Conservation (phyloP, 164 flowering plant genomes). For the Santalum album region DNA sequence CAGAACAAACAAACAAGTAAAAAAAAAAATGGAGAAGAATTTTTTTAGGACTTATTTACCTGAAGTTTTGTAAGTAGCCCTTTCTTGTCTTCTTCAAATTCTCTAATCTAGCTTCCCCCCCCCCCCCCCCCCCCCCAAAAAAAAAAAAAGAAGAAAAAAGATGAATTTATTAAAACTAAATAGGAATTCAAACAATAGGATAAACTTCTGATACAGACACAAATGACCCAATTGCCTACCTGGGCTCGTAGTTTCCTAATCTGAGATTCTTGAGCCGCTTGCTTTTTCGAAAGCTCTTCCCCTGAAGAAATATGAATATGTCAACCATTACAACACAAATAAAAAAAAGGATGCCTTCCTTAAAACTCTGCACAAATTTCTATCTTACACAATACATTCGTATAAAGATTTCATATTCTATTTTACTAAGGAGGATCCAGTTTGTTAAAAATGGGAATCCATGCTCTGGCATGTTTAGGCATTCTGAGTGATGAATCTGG, state of each 20-base stretch:
- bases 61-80: slow-evolving; percentile 79
- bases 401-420: no score
- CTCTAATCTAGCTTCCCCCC: slow-evolving; percentile 75
- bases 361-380: no score
- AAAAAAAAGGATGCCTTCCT: no score
- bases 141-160: background rate
- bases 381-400: no score
- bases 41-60: slow-evolving; percentile 35
- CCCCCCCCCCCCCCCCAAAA: no score
- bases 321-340: no score
- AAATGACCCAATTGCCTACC: slow-evolving; percentile 30
- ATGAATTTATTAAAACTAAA: background rate
- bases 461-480: no score
- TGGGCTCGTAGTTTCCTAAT: slow-evolving; percentile 97
- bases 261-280: slow-evolving; percentile 92
- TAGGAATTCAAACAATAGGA: background rate
- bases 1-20: background rate
- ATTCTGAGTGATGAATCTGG: no score
- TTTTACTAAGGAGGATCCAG: no score
- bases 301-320: slow-evolving; percentile 33
- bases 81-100: slow-evolving; percentile 98
- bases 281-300: slow-evolving; percentile 96
- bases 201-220: background rate
- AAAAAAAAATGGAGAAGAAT: background rate
- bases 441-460: no score